Conservation (phyloP, 768 basidiomycete species). For the Daedalea quercina region DNA sequence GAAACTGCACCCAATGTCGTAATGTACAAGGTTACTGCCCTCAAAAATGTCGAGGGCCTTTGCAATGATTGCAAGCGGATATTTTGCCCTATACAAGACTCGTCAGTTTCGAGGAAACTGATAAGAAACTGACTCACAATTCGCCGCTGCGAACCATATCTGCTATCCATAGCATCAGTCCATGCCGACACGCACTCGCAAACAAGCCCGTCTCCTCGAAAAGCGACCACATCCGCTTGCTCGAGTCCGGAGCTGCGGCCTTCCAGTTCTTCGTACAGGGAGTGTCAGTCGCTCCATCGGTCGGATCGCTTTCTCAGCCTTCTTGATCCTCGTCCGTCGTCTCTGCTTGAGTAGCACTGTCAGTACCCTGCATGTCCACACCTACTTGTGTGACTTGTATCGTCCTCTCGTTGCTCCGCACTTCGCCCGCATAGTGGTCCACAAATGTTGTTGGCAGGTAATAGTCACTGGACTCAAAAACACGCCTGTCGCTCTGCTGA, state of each 20-base stretch:
- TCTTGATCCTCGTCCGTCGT: background rate
- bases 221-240: constrained; percentile 28
- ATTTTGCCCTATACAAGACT: constrained; percentile 18
- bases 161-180: constrained; percentile 11
- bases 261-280: constrained; percentile 28
- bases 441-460: constrained; percentile 21
- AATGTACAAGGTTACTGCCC: background rate
- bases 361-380: too few relatives aligned
- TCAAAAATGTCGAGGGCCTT: constrained; percentile 1
- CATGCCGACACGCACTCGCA: constrained; percentile 18
- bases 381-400: background rate
- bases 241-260: constrained; percentile 19
- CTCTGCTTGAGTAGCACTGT: background rate
- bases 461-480: constrained; percentile 19
- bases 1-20: constrained; percentile 17
- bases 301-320: constrained; percentile 11
- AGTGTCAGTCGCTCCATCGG: constrained; percentile 10
- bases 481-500: constrained; percentile 13
- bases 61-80: constrained; percentile 10
- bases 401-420: constrained; percentile 8
- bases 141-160: constrained; percentile 15
- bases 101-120: too few relatives aligned
- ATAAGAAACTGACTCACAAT: too few relatives aligned
- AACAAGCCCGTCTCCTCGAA: constrained; percentile 35
- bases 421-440: constrained; percentile 26